phyloP scores from a whole-genome alignment of 345 rosid species.

The Dimocarpus longan region DNA sequence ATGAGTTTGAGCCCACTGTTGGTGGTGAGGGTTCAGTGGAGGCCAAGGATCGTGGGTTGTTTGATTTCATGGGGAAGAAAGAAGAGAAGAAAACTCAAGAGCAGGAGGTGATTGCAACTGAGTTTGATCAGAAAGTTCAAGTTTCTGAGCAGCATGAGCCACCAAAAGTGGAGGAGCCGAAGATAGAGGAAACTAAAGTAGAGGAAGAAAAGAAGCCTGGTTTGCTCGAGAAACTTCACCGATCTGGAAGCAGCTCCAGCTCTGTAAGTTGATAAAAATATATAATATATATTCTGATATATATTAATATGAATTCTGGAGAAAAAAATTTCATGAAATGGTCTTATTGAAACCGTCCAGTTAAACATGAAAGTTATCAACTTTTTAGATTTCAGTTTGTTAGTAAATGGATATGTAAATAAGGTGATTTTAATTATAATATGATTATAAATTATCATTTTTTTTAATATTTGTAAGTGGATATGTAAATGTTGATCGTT shows the following conservation, averaged over 20 bases:
- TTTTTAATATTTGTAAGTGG: too few relatives aligned
- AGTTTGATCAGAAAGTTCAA: constrained; percentile 68
- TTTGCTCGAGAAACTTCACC: constrained; percentile 72
- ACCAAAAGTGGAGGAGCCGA: constrained; percentile 6
- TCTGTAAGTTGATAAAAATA: constrained; percentile 61
- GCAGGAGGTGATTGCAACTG: constrained; percentile 50
- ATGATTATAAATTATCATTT: too few relatives aligned
- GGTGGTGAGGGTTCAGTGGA: constrained; percentile 36
- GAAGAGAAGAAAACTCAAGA: constrained; percentile 60
- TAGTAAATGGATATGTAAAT: too few relatives aligned
- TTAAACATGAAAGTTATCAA: too few relatives aligned
- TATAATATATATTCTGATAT: too few relatives aligned
- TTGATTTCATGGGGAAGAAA: constrained; percentile 81
- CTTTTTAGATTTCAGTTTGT: too few relatives aligned
- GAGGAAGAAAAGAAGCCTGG: constrained; percentile 57
- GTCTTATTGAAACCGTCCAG: too few relatives aligned
- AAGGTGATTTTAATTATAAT: too few relatives aligned
- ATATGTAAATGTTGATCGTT: background rate
- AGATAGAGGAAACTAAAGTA: constrained; percentile 31
- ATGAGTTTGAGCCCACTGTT: constrained; percentile 44
- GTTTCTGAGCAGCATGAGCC: constrained; percentile 43
- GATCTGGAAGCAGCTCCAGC: constrained; percentile 77
- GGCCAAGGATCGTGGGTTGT: constrained; percentile 71
- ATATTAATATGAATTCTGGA: too few relatives aligned
- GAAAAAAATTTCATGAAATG: too few relatives aligned